These are phyloP conservation scores for Luffa acutangula DNA, from an alignment of 306 rosid genomes.

Conservation along the genomic window DNA sequence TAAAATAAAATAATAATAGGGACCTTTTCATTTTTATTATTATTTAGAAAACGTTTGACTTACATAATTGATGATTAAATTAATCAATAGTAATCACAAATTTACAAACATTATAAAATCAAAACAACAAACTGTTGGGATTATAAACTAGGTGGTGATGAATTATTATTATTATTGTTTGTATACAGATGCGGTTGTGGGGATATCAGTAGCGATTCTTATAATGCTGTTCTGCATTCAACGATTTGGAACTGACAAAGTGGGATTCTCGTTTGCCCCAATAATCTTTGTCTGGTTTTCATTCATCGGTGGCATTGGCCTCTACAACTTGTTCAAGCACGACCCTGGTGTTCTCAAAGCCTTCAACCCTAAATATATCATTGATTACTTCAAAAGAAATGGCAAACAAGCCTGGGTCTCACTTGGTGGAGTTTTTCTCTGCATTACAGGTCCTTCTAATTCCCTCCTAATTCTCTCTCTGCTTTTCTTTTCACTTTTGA, in stretches of 20 bases:
- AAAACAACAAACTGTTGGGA: no score
- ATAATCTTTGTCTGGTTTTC: conserved; percentile 38
- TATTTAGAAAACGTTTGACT: no score
- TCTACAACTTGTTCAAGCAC: conserved; percentile 41
- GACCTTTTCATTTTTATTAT: no score
- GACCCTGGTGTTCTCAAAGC: conserved; percentile 39
- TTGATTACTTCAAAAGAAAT: conserved; percentile 36
- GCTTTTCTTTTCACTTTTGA: neutral
- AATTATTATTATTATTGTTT: neutral
- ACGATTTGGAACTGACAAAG: conserved; percentile 58
- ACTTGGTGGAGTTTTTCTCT: conserved; percentile 49
- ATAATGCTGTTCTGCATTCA: conserved; percentile 28
- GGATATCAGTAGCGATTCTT: conserved; percentile 38
- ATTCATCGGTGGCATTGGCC: conserved; percentile 44
- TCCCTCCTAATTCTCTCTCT: no score
- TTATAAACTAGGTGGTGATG: no score
- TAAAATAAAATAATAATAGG: no score
- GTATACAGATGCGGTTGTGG: conserved; percentile 36
- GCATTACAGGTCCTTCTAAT: conserved; percentile 32
- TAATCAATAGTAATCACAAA: no score
- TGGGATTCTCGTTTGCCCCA: conserved; percentile 47
- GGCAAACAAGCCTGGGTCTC: conserved; percentile 47
- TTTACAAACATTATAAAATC: no score
- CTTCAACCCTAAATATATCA: conserved; percentile 38
- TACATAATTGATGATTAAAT: no score